Conservation (phyloP, 179 eudicot species). For the Silene coronaria region DNA sequence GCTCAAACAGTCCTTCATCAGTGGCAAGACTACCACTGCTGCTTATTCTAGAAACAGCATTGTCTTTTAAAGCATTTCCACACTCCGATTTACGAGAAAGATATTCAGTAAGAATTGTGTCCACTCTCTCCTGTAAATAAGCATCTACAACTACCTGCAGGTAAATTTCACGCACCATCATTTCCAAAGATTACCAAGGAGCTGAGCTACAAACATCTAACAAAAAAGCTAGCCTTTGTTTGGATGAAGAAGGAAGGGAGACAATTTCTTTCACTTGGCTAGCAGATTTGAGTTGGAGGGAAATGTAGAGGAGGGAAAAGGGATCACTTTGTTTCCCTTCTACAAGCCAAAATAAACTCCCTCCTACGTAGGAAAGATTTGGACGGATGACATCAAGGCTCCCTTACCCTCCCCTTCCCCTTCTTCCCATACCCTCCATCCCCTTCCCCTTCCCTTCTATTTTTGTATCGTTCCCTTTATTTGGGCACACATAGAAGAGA, state of each 20-base stretch:
- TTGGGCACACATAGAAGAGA: background rate
- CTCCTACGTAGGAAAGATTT: background rate
- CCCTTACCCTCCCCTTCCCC: background rate
- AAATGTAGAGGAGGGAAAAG: background rate
- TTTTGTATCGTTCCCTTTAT: background rate
- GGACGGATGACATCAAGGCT: background rate
- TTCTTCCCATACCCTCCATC: background rate
- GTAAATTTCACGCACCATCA: slow-evolving; percentile 10
- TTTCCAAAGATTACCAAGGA: background rate
- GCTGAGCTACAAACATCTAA: background rate
- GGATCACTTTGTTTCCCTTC: background rate
- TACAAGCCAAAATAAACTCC: background rate
- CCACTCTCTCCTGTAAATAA: slow-evolving; percentile 60
- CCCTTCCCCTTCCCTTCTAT: background rate
- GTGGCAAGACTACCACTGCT: slow-evolving; percentile 62
- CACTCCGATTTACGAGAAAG: slow-evolving; percentile 51
- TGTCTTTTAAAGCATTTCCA: slow-evolving; percentile 32
- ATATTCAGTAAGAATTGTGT: slow-evolving; percentile 48
- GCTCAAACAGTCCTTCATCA: slow-evolving; percentile 80
- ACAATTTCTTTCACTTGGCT: background rate
- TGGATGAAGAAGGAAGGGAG: background rate
- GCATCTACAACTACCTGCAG: slow-evolving; percentile 55
- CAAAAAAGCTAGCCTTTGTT: background rate
- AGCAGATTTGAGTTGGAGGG: background rate
- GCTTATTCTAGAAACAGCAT: slow-evolving; percentile 53